A percentile compares a stretch with the other conserved stretches of the same genome.
Evolutionary conservation across 1,284 basidiomycete species (phyloP).

Genomic region (Ganoderma resinaceum): DNA sequence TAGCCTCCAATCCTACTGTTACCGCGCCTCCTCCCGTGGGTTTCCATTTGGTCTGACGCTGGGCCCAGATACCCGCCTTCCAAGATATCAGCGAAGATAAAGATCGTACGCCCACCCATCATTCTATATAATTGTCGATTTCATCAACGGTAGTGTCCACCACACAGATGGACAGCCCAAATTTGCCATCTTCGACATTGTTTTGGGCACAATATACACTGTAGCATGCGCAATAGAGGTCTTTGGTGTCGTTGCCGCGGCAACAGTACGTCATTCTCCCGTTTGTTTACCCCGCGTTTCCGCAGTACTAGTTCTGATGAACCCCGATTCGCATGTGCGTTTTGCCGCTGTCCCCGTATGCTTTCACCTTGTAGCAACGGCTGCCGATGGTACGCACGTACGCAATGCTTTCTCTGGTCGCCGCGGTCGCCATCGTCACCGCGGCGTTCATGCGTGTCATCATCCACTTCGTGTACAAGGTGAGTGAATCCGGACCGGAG

Average conservation of each 20-base stretch:
- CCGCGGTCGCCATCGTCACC: slow-evolving; percentile 58
- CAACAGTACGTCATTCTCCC: slow-evolving; percentile 52
- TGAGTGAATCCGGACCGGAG: slow-evolving; percentile 28
- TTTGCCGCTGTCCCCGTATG: background rate
- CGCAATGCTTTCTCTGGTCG: slow-evolving; percentile 58
- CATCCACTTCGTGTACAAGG: slow-evolving; percentile 75
- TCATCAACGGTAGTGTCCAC: background rate
- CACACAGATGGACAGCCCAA: slow-evolving; percentile 52
- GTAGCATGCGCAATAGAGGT: slow-evolving; percentile 60
- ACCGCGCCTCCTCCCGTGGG: background rate
- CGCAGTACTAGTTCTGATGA: background rate
- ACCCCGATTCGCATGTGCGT: background rate
- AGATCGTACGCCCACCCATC: slow-evolving; percentile 47
- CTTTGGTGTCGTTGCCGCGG: slow-evolving; percentile 62
- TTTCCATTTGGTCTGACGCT: background rate
- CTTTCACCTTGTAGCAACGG: slow-evolving; percentile 58
- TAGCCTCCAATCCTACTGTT: too few relatives aligned
- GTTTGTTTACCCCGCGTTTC: slow-evolving; percentile 7
- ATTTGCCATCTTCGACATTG: slow-evolving; percentile 65
- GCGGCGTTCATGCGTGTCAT: slow-evolving; percentile 64
- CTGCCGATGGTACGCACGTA: slow-evolving; percentile 61
- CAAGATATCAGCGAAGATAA: slow-evolving; percentile 57
- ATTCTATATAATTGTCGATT: background rate
- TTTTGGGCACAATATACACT: slow-evolving; percentile 63
- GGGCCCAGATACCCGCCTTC: slow-evolving; percentile 62